These are phyloP conservation scores for Mycena olivaceomarginata DNA, from an alignment of 768 basidiomycete species.

Conservation along the genomic window DNA sequence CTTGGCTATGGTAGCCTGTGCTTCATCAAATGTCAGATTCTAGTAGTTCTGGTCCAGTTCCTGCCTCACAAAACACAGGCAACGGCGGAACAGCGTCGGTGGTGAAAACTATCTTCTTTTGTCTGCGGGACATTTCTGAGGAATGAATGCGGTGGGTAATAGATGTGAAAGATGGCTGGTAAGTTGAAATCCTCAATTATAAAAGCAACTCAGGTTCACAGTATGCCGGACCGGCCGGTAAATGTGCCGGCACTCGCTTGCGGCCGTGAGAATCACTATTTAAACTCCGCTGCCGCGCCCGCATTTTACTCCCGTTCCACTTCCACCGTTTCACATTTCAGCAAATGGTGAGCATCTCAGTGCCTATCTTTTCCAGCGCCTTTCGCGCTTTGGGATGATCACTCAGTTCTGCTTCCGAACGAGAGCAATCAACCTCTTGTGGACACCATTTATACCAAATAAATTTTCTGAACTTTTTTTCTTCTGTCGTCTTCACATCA, in stretches of 20 bases:
- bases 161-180: too few relatives aligned
- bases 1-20: constrained; percentile 62
- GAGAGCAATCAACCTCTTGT: constrained; percentile 44
- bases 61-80: constrained; percentile 37
- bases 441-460: constrained; percentile 33
- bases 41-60: not conserved
- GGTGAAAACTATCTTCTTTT: constrained; percentile 43
- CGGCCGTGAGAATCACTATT: not conserved
- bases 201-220: too few relatives aligned
- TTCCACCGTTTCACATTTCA: not conserved
- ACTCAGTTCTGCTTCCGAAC: constrained; percentile 44
- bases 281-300: not conserved
- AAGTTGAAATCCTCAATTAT: too few relatives aligned
- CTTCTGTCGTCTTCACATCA: not conserved
- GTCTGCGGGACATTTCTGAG: constrained; percentile 1
- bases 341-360: constrained; percentile 6
- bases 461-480: constrained; percentile 32
- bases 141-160: too few relatives aligned
- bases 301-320: not conserved
- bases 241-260: not conserved
- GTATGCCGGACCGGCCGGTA: too few relatives aligned
- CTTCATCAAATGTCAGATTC: constrained; percentile 42
- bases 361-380: not conserved
- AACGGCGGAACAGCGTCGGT: constrained; percentile 43
- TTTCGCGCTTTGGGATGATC: constrained; percentile 26